Evolutionary conservation across 1,284 basidiomycete species (phyloP).

Genomic region (Naganishia liquefaciens): DNA sequence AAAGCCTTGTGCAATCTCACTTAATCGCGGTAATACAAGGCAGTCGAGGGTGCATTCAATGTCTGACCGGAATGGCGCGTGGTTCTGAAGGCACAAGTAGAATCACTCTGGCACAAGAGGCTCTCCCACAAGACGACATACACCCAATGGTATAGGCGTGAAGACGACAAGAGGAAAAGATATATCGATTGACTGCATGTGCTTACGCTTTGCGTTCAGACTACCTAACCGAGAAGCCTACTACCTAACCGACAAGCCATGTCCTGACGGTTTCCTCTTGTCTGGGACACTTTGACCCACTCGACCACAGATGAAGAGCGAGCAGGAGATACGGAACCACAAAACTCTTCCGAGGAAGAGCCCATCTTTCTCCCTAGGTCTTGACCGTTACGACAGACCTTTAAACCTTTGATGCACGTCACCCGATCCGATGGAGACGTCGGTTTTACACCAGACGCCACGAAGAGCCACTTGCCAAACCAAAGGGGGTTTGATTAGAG

Average conservation of each 20-base stretch:
- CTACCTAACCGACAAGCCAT: too few species aligned
- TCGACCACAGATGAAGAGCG: slow-evolving; percentile 31
- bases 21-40: too few species aligned
- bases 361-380: slow-evolving; percentile 16
- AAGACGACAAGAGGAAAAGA: neutral
- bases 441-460: slow-evolving; percentile 13
- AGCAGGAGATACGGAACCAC: slow-evolving; percentile 32
- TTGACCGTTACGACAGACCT: slow-evolving; percentile 27
- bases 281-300: slow-evolving; percentile 33
- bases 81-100: neutral
- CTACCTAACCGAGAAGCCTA: too few species aligned
- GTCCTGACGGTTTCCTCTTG: neutral
- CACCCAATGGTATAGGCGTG: neutral
- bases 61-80: too few species aligned
- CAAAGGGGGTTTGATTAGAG: slow-evolving; percentile 20
- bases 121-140: neutral
- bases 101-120: neutral
- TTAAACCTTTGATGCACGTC: slow-evolving; percentile 27
- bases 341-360: slow-evolving; percentile 20
- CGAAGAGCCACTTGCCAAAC: slow-evolving; percentile 30
- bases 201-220: neutral
- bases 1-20: neutral
- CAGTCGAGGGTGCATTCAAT: too few species aligned
- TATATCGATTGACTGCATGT: neutral
- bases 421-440: slow-evolving; percentile 24